These are phyloP conservation scores for Fusarium zealandicum DNA, from an alignment of 2,329 filamentous ascomycete genomes.

Conservation along the genomic window DNA sequence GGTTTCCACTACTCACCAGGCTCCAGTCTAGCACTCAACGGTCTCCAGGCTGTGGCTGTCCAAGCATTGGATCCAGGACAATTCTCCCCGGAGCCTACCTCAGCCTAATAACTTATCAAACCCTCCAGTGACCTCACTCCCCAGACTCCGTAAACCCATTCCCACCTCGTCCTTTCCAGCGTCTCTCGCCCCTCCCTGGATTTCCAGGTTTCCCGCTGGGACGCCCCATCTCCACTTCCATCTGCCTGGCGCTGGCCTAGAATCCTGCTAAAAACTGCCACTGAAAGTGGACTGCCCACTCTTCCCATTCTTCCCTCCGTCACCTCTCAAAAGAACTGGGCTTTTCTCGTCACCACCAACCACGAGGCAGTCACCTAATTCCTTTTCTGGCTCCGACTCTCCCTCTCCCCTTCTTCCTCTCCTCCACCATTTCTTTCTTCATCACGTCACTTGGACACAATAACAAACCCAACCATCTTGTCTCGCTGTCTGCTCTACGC, in stretches of 20 bases:
- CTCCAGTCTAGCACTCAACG: background rate
- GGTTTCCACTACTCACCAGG: background rate
- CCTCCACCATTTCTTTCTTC: background rate
- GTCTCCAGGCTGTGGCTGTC: background rate
- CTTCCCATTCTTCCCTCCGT: slow-evolving; percentile 26
- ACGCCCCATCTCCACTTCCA: slow-evolving; percentile 29
- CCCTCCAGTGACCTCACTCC: slow-evolving; percentile 30
- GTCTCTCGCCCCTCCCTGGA: slow-evolving; percentile 4
- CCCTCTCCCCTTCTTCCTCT: slow-evolving; percentile 10
- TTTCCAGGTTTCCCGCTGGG: slow-evolving; percentile 34
- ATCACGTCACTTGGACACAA: slow-evolving; percentile 10
- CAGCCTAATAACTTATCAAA: background rate
- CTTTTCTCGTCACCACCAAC: slow-evolving; percentile 34
- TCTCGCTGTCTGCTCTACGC: slow-evolving; percentile 19
- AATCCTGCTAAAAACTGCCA: slow-evolving; percentile 38
- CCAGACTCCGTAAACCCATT: slow-evolving; percentile 1
- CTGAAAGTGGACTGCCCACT: slow-evolving; percentile 37
- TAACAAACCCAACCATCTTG: slow-evolving; percentile 6
- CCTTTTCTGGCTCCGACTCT: slow-evolving; percentile 10
- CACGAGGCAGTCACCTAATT: slow-evolving; percentile 30
- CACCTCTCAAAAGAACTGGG: slow-evolving; percentile 35
- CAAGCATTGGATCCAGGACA: slow-evolving; percentile 1
- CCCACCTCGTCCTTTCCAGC: background rate
- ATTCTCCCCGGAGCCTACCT: slow-evolving; percentile 10
- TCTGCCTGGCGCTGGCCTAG: slow-evolving; percentile 36